Base-by-base conservation (phyloP, 2,329 filamentous ascomycete genomes). In the Exserohilum rostratum region DNA sequence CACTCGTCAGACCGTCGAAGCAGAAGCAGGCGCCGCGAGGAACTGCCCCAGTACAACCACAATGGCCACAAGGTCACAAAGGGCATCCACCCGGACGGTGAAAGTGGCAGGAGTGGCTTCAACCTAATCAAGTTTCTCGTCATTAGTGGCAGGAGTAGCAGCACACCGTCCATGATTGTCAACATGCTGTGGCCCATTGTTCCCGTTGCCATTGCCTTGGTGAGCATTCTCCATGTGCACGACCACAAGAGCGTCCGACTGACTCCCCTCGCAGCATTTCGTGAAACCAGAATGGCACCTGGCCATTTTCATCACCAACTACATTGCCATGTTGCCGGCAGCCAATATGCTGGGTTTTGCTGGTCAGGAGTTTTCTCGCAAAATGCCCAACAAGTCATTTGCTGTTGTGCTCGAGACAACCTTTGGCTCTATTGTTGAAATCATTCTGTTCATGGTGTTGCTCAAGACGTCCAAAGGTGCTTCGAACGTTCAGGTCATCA, bases 391-490 rank as follows among this genome's bases (percentile, higher is more conserved):
- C 34, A 90, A 90, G 66, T 89, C 91, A 7, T 75, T 87, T 44
- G 87, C 87, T 22, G 82, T 90, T 10, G 72, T 90, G 38, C 58
- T 84, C 9, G 83, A 85, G 64, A 84, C 80, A 1, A 80, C 80
- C 0, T 74, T 92, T 46, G 90, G 89, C 2, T 90, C 89, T 0
- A 77, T 92, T 9, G 90, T 95, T 47, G 91, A 96, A 70, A 88
- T 96, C 52, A 84, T 96, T 42, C 78, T 96, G 27, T 95, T 96
- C 76, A 88, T 93, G 79, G 84, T 93, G 2, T 77, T 96, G 39
- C 80, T 95, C 42, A 76, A 78, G 56, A 82, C 78, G 79, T 72
- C 66, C n/a, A 43, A 48, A 4, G 58, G 60, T 18, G 67, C 74
- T 17, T 65, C 72, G 10, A 77, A 77, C n/a, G 69, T 88, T 55